These are phyloP conservation scores for Fusarium sp. DNA, from an alignment of 2,329 filamentous ascomycete genomes.

Conservation along the genomic window DNA sequence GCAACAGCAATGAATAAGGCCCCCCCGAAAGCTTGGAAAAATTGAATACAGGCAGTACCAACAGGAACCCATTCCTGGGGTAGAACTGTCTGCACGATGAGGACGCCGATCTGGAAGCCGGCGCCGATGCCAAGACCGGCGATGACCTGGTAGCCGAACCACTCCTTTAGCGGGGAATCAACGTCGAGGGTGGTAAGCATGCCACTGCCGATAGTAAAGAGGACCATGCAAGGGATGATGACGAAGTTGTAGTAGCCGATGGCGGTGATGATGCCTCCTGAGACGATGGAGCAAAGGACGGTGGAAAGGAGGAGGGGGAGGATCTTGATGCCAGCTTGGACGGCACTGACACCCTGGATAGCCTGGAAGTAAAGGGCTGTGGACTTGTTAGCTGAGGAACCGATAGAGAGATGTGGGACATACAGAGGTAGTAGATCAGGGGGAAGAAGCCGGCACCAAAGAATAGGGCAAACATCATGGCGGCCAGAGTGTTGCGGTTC, in stretches of 20 bases:
- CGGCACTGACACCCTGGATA: constrained; percentile 63
- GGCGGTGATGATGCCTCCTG: constrained; percentile 56
- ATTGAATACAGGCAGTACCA: constrained; percentile 64
- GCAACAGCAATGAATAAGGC: constrained; percentile 74
- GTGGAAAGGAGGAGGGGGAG: constrained; percentile 65
- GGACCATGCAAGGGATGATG: constrained; percentile 56
- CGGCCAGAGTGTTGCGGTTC: constrained; percentile 54
- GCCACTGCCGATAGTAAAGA: constrained; percentile 61
- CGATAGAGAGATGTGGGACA: background rate
- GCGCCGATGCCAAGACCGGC: constrained; percentile 64
- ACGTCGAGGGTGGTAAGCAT: constrained; percentile 66
- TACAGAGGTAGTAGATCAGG: constrained; percentile 65
- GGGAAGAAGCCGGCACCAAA: constrained; percentile 65
- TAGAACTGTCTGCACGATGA: constrained; percentile 65
- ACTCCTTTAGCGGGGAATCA: constrained; percentile 58
- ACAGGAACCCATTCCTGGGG: constrained; percentile 61
- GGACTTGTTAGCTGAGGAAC: constrained; percentile 20
- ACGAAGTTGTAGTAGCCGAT: constrained; percentile 57
- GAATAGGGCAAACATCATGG: constrained; percentile 59
- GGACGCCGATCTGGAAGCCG: constrained; percentile 60
- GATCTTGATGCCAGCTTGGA: constrained; percentile 66
- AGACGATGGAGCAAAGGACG: constrained; percentile 59
- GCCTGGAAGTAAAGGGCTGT: constrained; percentile 65
- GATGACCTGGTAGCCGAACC: constrained; percentile 70
- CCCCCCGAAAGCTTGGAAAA: constrained; percentile 75